These are phyloP conservation scores for Mycosphaerella arachidis DNA, from an alignment of 2,329 filamentous ascomycete species.

Conservation along the genomic window DNA sequence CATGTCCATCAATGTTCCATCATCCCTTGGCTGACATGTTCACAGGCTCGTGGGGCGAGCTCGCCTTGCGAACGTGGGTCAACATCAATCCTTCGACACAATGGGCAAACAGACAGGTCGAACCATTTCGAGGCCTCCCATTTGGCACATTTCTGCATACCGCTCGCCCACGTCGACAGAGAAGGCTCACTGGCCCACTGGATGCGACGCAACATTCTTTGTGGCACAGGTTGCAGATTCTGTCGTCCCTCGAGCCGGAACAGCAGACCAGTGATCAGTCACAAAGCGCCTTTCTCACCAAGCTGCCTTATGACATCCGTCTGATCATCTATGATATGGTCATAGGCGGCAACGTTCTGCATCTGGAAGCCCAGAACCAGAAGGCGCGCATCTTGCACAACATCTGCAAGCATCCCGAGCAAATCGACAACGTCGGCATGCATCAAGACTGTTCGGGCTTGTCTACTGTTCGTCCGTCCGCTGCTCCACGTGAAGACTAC, in stretches of 20 bases:
- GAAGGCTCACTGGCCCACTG: constrained; percentile 27
- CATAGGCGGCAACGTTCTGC: constrained; percentile 27
- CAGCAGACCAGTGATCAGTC: constrained; percentile 25
- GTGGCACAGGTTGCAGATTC: constrained; percentile 25
- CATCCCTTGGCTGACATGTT: background rate
- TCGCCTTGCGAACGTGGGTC: constrained; percentile 27
- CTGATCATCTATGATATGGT: constrained; percentile 34
- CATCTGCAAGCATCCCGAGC: constrained; percentile 24
- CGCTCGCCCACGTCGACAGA: constrained; percentile 23
- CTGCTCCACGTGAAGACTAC: constrained; percentile 18
- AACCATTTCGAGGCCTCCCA: constrained; percentile 30
- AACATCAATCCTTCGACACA: constrained; percentile 30
- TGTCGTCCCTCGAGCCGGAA: constrained; percentile 21
- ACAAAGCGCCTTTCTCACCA: constrained; percentile 23
- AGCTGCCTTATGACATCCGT: constrained; percentile 31
- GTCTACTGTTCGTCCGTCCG: constrained; percentile 13
- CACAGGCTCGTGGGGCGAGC: constrained; percentile 30
- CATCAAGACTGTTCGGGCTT: constrained; percentile 27
- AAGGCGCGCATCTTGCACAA: constrained; percentile 26
- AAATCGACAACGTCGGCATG: constrained; percentile 21
- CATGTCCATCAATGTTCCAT: background rate
- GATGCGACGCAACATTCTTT: constrained; percentile 20
- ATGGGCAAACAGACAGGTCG: constrained; percentile 31
- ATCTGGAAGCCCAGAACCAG: constrained; percentile 25
- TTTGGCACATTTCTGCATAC: constrained; percentile 31